A percentile compares a stretch with the other conserved stretches of the same genome.
These are phyloP conservation scores for Bisporella sp. DNA, from an alignment of 2,329 filamentous ascomycete species.

Conservation along the genomic window DNA sequence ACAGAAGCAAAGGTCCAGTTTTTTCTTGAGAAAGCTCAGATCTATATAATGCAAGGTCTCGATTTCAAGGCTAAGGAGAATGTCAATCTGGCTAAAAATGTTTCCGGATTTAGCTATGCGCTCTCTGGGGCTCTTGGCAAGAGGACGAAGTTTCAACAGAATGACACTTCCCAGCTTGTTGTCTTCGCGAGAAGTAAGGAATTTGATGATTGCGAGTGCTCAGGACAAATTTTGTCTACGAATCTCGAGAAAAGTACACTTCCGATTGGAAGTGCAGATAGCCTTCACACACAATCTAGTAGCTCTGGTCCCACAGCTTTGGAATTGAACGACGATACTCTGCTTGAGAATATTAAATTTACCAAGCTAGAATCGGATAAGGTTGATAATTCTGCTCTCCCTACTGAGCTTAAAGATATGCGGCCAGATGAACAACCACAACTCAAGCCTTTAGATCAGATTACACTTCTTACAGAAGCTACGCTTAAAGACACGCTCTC, in stretches of 20 bases:
- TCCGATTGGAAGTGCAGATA: conserved; percentile 22
- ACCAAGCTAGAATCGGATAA: conserved; percentile 42
- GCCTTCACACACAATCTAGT: conserved; percentile 16
- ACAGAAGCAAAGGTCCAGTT: conserved; percentile 58
- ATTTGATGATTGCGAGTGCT: conserved; percentile 6
- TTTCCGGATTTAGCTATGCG: conserved; percentile 71
- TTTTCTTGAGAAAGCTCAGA: conserved; percentile 72
- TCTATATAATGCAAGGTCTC: conserved; percentile 77
- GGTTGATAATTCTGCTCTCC: conserved; percentile 42
- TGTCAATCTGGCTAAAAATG: conserved; percentile 57
- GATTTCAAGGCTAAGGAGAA: conserved; percentile 69
- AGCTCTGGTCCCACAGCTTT: conserved; percentile 57
- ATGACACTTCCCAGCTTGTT: conserved; percentile 79
- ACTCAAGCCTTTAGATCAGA: conserved; percentile 77
- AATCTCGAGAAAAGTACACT: conserved; percentile 11
- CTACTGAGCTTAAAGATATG: conserved; percentile 54
- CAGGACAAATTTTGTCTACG: conserved; percentile 5
- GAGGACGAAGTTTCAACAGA: conserved; percentile 72
- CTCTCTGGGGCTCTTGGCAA: conserved; percentile 84
- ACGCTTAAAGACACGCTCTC: conserved; percentile 85
- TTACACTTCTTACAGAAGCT: conserved; percentile 79
- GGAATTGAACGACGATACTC: conserved; percentile 83
- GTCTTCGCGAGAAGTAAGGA: conserved; percentile 74
- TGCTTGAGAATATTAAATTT: conserved; percentile 83
- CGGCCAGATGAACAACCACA: conserved; percentile 77